phyloP scores from a whole-genome alignment of 1,139 yeast species.

The Geotrichum australiense region DNA sequence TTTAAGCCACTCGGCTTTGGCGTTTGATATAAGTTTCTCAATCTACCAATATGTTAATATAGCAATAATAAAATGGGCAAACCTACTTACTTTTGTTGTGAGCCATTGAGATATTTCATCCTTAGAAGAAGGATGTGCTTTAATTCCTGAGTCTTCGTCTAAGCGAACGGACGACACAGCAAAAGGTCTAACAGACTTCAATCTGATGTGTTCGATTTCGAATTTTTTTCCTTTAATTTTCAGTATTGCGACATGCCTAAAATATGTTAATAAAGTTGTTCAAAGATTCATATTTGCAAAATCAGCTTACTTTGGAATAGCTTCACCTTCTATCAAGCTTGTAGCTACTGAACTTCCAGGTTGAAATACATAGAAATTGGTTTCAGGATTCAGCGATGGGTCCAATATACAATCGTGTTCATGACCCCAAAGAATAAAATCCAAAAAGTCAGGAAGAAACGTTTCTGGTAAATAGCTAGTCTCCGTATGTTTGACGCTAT shows the following conservation, averaged over 20 bases:
- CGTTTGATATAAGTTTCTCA: constrained; percentile 56
- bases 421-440: constrained; percentile 93
- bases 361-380: constrained; percentile 73
- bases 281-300: not conserved
- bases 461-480: constrained; percentile 80
- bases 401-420: constrained; percentile 90
- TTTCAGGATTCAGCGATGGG: constrained; percentile 57
- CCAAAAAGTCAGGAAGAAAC: constrained; percentile 72
- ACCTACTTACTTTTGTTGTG: constrained; percentile 28
- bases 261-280: not conserved
- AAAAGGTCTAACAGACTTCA: constrained; percentile 79
- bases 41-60: constrained; percentile 37
- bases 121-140: constrained; percentile 59
- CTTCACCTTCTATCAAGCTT: constrained; percentile 79
- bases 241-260: constrained; percentile 50
- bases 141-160: constrained; percentile 45
- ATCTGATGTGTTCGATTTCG: constrained; percentile 54
- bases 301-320: constrained; percentile 50
- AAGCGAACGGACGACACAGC: constrained; percentile 60
- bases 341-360: constrained; percentile 97
- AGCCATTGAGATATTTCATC: constrained; percentile 57
- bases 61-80: not conserved
- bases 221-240: constrained; percentile 55
- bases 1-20: constrained; percentile 46
- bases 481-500: constrained; percentile 63